Evolutionary conservation across 202 grass and related monocot species (phyloP), one percentile per base, ranked within the genome.

Genomic region (Dendrocalamus latiflorus): DNA sequence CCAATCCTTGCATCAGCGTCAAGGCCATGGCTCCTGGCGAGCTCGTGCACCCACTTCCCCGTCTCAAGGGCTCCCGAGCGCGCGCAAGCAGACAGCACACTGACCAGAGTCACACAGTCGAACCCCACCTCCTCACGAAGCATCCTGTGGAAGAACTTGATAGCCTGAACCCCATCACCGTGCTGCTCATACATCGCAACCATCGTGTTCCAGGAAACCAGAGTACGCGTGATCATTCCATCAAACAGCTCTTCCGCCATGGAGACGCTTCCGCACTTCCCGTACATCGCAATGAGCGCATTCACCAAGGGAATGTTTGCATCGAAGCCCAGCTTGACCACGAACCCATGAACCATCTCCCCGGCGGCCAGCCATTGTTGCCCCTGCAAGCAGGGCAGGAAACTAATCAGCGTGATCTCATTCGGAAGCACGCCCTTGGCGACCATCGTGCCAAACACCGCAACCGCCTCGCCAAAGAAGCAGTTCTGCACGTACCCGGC

Each of bases 151-250:
- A 97, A 94, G 48, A 94, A 85, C 56, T 78, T 92, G 74, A 94
- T 90, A 9, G 94, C 89, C 22, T 81, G 49, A 8, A 45, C 50
- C 1, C 65, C 86, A 55, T 89, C 50, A 57, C 45, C 79, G 2
- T 72, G 66, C 61, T 97, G 92, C 55, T 97, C 90, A 82, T 93
- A 88, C 75, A 89, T 84, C 9, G 94, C 88, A 62, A 97, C 84
- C 94, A 97, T 97, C 0, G 94, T 91, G 83, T 97, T 97, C 94
- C 94, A 97, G 17, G 92, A 91, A 84, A 88, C 86, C 50, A 93
- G 84, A 30, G 61, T 89, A 37, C 82, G 90, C 0, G 11, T 22
- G 0, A 20, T 43, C 88, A 94, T 93, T 47, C 78, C 79, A 61
- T 94, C 58, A 34, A 94, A 91, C 62, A 97, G 8, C 49, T 50